phyloP scores from a whole-genome alignment of 2,329 filamentous ascomycete species.

The Penicillium verrucosum region DNA sequence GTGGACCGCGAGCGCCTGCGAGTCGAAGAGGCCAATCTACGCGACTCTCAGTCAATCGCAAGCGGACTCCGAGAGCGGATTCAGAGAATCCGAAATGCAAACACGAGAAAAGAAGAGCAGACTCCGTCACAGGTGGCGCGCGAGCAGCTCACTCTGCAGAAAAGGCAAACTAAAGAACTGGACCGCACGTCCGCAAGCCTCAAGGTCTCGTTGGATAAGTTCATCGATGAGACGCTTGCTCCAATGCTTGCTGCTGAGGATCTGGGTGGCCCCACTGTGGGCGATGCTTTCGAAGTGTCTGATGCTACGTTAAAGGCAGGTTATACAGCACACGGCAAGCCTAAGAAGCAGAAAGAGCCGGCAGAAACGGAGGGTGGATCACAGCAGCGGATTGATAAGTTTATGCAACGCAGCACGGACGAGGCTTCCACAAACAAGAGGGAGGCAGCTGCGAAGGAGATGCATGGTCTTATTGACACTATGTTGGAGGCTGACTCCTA shows the following conservation, averaged over 20 bases:
- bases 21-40: constrained; percentile 46
- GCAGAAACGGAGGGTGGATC: constrained; percentile 31
- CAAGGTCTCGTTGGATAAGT: constrained; percentile 62
- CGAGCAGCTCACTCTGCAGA: constrained; percentile 61
- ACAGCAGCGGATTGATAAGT: constrained; percentile 52
- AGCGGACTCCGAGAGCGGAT: constrained; percentile 57
- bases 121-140: constrained; percentile 60
- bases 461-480: constrained; percentile 47
- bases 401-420: constrained; percentile 41
- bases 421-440: constrained; percentile 41
- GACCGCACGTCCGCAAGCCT: constrained; percentile 60
- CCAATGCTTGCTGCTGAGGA: constrained; percentile 79
- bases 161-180: constrained; percentile 57
- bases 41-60: constrained; percentile 48
- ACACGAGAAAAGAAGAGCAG: constrained; percentile 57
- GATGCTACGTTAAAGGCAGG: constrained; percentile 53
- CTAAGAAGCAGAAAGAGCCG: constrained; percentile 37
- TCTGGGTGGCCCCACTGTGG: constrained; percentile 76
- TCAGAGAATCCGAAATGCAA: constrained; percentile 55
- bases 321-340: constrained; percentile 53
- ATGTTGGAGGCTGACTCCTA: constrained; percentile 50
- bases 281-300: constrained; percentile 65
- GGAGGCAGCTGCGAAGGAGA: constrained; percentile 48
- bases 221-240: constrained; percentile 68
- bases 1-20: constrained; percentile 41